Conservation (phyloP, 371 early-diverging fungal genomes). For the Mortierella sp. region DNA sequence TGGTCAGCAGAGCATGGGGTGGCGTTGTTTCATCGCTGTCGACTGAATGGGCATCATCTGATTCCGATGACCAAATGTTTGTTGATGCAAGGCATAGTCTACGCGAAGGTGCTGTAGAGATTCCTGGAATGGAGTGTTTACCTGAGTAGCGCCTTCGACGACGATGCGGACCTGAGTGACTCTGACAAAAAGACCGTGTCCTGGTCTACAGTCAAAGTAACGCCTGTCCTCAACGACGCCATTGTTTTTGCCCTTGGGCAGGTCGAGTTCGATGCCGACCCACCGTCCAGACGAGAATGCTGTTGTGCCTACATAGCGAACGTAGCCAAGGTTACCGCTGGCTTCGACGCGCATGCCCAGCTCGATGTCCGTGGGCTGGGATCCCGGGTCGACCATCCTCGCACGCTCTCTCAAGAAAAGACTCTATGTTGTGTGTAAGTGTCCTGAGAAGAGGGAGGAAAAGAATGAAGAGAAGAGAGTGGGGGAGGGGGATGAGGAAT, state of each 20-base stretch:
- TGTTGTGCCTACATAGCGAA: conserved; percentile 78
- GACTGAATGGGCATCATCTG: no score
- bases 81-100: not conserved
- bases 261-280: conserved; percentile 84
- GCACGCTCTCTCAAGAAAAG: no score
- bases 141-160: conserved; percentile 31
- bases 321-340: conserved; percentile 69
- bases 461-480: not conserved
- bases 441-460: not conserved
- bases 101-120: not conserved
- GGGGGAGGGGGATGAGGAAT: no score
- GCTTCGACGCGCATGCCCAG: conserved; percentile 67
- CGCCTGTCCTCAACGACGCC: conserved; percentile 81
- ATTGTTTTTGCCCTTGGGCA: conserved; percentile 79
- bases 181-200: conserved; percentile 88
- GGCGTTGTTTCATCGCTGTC: not conserved
- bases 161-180: conserved; percentile 71
- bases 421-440: no score
- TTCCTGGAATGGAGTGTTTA: not conserved
- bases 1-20: not conserved
- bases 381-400: conserved; percentile 33
- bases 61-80: not conserved
- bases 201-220: conserved; percentile 82
- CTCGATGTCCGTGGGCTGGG: conserved; percentile 52
- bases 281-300: conserved; percentile 81